These are phyloP conservation scores for Albizia julibrissin DNA, from an alignment of 306 rosid species.

Conservation along the genomic window DNA sequence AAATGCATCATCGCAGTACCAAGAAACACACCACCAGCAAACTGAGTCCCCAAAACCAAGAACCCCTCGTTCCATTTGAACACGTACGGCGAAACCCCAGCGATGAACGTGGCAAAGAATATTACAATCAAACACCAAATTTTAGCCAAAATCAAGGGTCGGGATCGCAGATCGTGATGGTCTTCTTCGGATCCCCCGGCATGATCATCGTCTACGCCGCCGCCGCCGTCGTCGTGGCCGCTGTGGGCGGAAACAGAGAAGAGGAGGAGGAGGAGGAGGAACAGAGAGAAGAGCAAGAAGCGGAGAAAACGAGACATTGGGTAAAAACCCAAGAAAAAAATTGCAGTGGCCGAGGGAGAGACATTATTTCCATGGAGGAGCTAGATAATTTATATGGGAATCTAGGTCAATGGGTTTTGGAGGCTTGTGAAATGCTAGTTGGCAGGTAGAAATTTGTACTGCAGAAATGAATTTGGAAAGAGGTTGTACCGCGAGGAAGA, in stretches of 20 bases:
- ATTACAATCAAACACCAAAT: conserved; percentile 57
- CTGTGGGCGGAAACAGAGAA: conserved; percentile 55
- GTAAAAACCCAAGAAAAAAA: neutral
- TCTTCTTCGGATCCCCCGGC: neutral
- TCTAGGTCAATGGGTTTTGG: neutral
- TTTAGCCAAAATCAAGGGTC: conserved; percentile 54
- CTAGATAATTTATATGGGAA: neutral
- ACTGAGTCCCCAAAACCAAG: conserved; percentile 72
- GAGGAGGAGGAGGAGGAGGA: conserved; percentile 42
- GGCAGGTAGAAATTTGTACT: conserved; percentile 19
- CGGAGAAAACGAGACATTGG: conserved; percentile 29
- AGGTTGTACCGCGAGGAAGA: conserved; percentile 6
- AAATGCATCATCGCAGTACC: conserved; percentile 89
- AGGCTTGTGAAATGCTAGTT: neutral
- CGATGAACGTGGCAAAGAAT: conserved; percentile 60
- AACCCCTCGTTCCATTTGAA: conserved; percentile 74
- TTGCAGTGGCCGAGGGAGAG: neutral
- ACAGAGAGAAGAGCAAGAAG: conserved; percentile 3
- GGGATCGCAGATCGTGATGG: conserved; percentile 44
- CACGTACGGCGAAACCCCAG: conserved; percentile 64
- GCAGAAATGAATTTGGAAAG: neutral
- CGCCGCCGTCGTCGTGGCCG: conserved; percentile 37
- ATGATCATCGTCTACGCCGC: neutral
- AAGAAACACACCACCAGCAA: conserved; percentile 75
- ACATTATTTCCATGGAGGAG: neutral